Evolutionary conservation across 2,329 filamentous ascomycete species (phyloP).

Genomic region (Penicillium expansum): DNA sequence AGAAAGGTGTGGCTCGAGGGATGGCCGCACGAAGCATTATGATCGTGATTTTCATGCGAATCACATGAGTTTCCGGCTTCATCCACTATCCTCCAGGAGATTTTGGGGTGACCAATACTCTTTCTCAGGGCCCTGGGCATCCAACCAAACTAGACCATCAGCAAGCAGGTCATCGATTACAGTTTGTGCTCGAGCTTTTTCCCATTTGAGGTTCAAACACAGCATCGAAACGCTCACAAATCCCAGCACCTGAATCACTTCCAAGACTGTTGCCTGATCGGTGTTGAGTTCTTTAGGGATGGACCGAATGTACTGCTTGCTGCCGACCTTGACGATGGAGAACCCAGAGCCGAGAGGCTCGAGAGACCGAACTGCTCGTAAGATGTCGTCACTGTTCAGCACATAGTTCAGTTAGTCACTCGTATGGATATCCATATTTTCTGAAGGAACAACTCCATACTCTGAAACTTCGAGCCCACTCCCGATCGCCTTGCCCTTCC

Average conservation of each 20-base stretch:
- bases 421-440: neutral
- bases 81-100: conserved; percentile 43
- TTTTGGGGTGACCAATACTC: conserved; percentile 76
- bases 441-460: conserved; percentile 42
- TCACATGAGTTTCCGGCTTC: conserved; percentile 12
- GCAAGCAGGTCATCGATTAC: conserved; percentile 86
- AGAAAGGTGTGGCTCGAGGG: neutral
- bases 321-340: conserved; percentile 77
- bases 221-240: conserved; percentile 90
- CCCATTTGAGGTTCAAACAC: conserved; percentile 81
- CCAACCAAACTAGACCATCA: conserved; percentile 91
- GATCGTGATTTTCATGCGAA: neutral
- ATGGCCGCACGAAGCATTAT: neutral
- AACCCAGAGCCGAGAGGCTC: conserved; percentile 86
- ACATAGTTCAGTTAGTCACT: neutral
- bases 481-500: conserved; percentile 70
- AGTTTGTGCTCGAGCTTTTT: conserved; percentile 77
- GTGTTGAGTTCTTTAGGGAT: conserved; percentile 93
- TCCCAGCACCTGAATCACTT: conserved; percentile 84
- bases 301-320: conserved; percentile 82
- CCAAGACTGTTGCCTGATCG: conserved; percentile 88
- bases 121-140: conserved; percentile 77
- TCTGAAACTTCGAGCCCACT: conserved; percentile 75
- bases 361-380: conserved; percentile 82
- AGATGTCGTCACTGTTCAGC: conserved; percentile 70